Base-by-base conservation (phyloP, 2,329 filamentous ascomycete genomes). In the Penicillium decumbens region DNA sequence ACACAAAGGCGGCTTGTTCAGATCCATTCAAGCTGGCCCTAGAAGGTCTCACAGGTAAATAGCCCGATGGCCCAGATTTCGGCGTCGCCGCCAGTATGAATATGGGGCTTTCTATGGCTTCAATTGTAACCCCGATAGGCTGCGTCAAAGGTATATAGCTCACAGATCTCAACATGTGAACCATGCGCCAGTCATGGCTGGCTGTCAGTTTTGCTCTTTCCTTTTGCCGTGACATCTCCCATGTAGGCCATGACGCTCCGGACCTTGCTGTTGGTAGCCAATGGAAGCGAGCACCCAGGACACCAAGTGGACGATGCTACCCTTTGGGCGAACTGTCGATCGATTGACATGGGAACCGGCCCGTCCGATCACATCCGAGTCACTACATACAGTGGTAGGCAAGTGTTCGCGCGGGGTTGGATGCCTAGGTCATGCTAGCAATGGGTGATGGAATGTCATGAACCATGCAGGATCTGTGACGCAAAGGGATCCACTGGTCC, bases 121-220 rank as follows among this genome's bases (percentile, higher is more conserved):
- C 25, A 35, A 27, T 35, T n/a, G 20, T 27, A 15, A 28, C 38
- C 39, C 39, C 30, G 25, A 27, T 28, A 40, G 24, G 38, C 38
- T 27, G 38, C 15, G 23, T 40, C 20, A 24, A 40, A 15, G 6
- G 23, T 27, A 27, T 27, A 27, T 40, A 37, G 15, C 20, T 37
- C 33, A 37, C 12, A 25, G 25, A 7, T n/a, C 1, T 6, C 20
- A 23, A 15, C 13, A 25, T 47, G 42, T 51, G 42, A 23, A 45
- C 48, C 49, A 46, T 50, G 54, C 51, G 40, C 43, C 8, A 9
- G 13, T n/a, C 9, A 54, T 54, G 53, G 53, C 53, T 56, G 51
- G 56, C 56, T 58, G 51, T 48, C 29, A 28, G 41, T 25, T n/a
- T 8, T 47, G 12, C 18, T 18, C 39, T 41, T 24, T 33, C 30